phyloP scores from a whole-genome alignment of 2,329 filamentous ascomycete genomes.

The Xylaria sp. region DNA sequence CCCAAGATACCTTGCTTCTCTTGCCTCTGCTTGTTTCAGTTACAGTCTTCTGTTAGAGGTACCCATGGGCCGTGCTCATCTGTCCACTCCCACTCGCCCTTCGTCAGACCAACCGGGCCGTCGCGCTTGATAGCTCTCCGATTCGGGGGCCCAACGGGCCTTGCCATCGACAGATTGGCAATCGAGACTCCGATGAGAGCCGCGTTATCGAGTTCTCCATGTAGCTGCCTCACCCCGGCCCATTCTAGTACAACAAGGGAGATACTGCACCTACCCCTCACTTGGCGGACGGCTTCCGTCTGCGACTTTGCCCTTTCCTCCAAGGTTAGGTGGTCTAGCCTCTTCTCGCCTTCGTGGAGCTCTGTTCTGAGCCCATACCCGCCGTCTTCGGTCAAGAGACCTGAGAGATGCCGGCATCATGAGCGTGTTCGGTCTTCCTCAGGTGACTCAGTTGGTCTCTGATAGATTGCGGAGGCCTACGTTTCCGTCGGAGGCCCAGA shows the following conservation, averaged over 20 bases:
- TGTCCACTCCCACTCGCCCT: slow-evolving; percentile 1
- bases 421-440: slow-evolving; percentile 34
- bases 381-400: slow-evolving; percentile 27
- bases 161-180: slow-evolving; percentile 20
- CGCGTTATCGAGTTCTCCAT: slow-evolving; percentile 31
- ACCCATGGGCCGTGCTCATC: not conserved
- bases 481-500: slow-evolving; percentile 37
- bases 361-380: slow-evolving; percentile 11
- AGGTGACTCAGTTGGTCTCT: slow-evolving; percentile 44
- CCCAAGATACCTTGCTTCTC: slow-evolving; percentile 10
- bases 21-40: slow-evolving; percentile 18
- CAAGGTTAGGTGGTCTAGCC: no score
- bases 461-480: slow-evolving; percentile 32
- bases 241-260: not conserved
- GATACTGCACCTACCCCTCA: slow-evolving; percentile 26
- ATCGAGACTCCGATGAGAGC: slow-evolving; percentile 27
- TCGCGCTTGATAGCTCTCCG: slow-evolving; percentile 19
- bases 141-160: slow-evolving; percentile 24
- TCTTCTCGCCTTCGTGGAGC: slow-evolving; percentile 20
- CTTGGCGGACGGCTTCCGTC: slow-evolving; percentile 34
- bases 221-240: slow-evolving; percentile 18
- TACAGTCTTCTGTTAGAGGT: not conserved
- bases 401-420: slow-evolving; percentile 26
- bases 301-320: slow-evolving; percentile 33
- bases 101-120: slow-evolving; percentile 19